A percentile compares a stretch with the other conserved stretches of the same genome.
Conservation (phyloP, 1,284 basidiomycete genomes). For the Papiliotrema flavescens region DNA sequence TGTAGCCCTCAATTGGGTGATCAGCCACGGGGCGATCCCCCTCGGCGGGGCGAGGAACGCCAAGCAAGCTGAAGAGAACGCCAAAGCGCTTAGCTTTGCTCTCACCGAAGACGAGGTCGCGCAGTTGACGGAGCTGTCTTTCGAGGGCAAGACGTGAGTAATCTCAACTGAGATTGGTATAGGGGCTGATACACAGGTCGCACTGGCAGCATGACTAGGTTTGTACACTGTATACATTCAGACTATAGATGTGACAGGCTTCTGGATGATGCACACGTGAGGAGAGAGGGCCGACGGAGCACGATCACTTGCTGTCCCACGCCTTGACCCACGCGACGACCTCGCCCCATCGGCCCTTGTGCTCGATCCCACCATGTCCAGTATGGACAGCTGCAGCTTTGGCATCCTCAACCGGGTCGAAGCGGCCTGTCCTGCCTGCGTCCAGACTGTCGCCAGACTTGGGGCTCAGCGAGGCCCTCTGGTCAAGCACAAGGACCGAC, state of each 20-base stretch:
- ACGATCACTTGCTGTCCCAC: conserved; percentile 24
- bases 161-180: background rate
- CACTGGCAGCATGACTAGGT: too few relatives aligned
- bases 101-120: conserved; percentile 22
- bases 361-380: conserved; percentile 15
- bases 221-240: too few relatives aligned
- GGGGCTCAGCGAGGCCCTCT: conserved; percentile 17
- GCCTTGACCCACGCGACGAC: conserved; percentile 30
- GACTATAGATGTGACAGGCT: too few relatives aligned
- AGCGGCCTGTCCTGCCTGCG: conserved; percentile 12
- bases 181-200: background rate
- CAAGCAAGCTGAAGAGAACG: conserved; percentile 40
- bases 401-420: conserved; percentile 22
- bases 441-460: too few relatives aligned
- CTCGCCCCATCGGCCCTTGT: conserved; percentile 22
- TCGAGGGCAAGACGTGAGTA: conserved; percentile 28
- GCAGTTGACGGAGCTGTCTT: conserved; percentile 12
- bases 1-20: conserved; percentile 47
- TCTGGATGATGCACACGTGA: too few relatives aligned
- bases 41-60: conserved; percentile 46
- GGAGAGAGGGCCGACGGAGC: too few relatives aligned
- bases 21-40: conserved; percentile 46
- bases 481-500: conserved; percentile 28
- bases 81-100: conserved; percentile 27
- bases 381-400: conserved; percentile 23